Percentiles rank a stretch among this genome's conserved stretches.
Evolutionary conservation across 2,329 filamentous ascomycete genomes (phyloP).

Genomic region (Pseudogymnoascus sp.): DNA sequence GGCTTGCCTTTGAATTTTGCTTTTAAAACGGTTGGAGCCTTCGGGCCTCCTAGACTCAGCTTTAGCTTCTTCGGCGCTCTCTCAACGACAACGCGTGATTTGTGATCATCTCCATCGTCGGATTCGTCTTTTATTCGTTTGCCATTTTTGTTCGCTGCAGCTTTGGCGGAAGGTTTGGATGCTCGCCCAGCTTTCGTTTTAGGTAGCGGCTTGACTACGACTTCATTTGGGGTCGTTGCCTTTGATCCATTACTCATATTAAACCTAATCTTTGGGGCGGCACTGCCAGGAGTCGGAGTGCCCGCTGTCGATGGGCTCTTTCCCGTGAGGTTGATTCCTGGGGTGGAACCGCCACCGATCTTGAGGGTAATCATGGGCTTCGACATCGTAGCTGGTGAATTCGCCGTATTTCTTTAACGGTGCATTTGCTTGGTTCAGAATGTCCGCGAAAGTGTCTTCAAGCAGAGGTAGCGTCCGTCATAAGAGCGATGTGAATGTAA

Average conservation of each 20-base stretch:
- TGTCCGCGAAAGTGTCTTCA: background rate
- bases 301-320: conserved; percentile 18
- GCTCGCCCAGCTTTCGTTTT: conserved; percentile 56
- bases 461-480: background rate
- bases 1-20: conserved; percentile 62
- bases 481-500: conserved; percentile 1
- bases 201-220: conserved; percentile 18
- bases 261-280: conserved; percentile 28
- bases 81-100: conserved; percentile 29
- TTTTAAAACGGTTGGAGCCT: conserved; percentile 39
- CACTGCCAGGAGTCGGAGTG: conserved; percentile 27
- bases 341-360: background rate
- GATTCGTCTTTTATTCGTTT: conserved; percentile 53
- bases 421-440: background rate
- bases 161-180: conserved; percentile 52
- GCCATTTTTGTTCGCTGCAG: conserved; percentile 38
- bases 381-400: conserved; percentile 19
- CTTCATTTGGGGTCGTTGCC: conserved; percentile 20
- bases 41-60: conserved; percentile 27
- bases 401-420: background rate
- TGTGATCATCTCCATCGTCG: conserved; percentile 41
- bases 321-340: background rate
- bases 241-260: conserved; percentile 19
- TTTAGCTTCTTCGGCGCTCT: conserved; percentile 41
- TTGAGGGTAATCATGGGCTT: conserved; percentile 25